Evolutionary conservation across 108 stramenopile species (phyloP).

Genomic region (Nannochloropsis salina): DNA sequence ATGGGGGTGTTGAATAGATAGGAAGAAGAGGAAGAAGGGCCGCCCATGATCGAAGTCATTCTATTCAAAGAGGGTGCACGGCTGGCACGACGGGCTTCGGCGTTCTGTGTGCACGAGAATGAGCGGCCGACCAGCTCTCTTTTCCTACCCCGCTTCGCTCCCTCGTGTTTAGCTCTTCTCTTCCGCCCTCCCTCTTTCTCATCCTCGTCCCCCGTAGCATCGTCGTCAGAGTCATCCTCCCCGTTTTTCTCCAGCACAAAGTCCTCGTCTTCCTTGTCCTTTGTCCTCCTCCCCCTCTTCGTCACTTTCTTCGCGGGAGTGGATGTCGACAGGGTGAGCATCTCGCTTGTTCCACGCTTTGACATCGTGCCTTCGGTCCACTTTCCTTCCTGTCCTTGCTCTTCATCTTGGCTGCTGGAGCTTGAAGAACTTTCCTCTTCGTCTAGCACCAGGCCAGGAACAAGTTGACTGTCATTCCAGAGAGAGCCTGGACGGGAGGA

Average conservation of each 20-base stretch:
- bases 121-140: no score
- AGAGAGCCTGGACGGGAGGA: background rate
- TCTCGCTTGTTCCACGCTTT: background rate
- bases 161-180: background rate
- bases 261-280: background rate
- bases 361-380: background rate
- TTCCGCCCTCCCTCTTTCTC: background rate
- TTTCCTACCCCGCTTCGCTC: background rate
- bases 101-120: no score
- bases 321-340: background rate
- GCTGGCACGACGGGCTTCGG: no score
- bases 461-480: background rate
- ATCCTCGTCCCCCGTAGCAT: background rate
- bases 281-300: background rate
- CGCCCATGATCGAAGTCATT: no score
- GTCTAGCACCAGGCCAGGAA: background rate
- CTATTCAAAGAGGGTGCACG: no score
- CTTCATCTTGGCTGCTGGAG: background rate
- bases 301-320: background rate
- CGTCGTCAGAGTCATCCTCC: background rate
- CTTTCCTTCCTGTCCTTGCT: background rate
- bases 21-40: no score
- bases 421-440: background rate
- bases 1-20: no score
- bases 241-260: background rate